Base-by-base conservation (phyloP, 106 monocot species). In the Ottelia alismoides region DNA sequence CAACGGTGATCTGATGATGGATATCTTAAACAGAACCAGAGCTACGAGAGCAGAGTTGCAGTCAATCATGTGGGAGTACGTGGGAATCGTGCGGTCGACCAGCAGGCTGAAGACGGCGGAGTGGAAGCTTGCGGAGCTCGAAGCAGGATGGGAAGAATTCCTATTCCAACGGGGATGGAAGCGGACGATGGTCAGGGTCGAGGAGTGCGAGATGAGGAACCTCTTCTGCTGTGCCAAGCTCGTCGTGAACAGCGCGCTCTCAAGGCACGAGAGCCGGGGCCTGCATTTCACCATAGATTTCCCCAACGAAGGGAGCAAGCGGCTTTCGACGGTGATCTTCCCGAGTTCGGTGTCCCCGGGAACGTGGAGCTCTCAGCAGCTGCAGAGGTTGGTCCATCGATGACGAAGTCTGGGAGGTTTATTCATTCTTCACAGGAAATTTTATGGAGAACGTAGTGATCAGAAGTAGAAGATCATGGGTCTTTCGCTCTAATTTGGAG, bases 161-260 rank as follows among this genome's bases (percentile, higher is more conserved):
- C 65, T 94, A 54, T 88, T 81, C 30, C 24, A 55, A 17, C 51
- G 63, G n/a, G 94, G 88, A 32, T 94, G 94, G 94, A 73, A 76
- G 53, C 73, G 72, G 0, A 94, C 50, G 24, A 94, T 94, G 94
- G 78, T 94, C 30, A 78, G 78, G 10, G 48, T 78, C 4, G 80
- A 81, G 28, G 77, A 78, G 2, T 94, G 94, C 20, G 94, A 94
- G 66, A 84, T 94, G 88, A 75, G 88, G 57, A 94, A 94, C 31
- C 76, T 94, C 16, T 85, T 94, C 66, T 84, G 88, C 43, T 94
- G 88, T 22, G 78, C 88, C 0, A 88, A 81, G 56, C 60, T 88
- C 18, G 94, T 94, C 12, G 72, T 94, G 35, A 84, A 69, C 53
- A 94, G 94, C 24, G 94, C 94, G 0, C 78, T 88, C 1, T 69